Evolutionary conservation across 2,329 filamentous ascomycete genomes (phyloP), one percentile per base, ranked within the genome.

Genomic region (Fusarium verrucosum): DNA sequence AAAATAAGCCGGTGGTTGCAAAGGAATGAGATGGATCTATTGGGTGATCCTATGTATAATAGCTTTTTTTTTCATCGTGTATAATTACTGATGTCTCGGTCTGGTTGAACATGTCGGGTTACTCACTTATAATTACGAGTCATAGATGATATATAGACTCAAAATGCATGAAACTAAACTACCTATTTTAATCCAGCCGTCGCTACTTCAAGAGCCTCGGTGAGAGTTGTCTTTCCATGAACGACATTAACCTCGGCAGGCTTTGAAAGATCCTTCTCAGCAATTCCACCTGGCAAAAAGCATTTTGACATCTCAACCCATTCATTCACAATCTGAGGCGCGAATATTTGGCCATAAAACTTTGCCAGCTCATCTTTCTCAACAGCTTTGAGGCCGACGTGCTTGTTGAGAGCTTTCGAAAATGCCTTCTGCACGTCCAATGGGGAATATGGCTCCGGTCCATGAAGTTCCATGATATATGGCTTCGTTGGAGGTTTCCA

Each of bases 291-390:
- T 0, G 71, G 72, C 10, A 75, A 58, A 32, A 76, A 70, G 20
- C 69, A 65, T 41, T n/a, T 54, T 0, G 70, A 42, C 74, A 76
- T 75, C 38, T 76, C 74, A 14, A 73, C 72, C 68, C 71, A 76
- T 4, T 69, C 60, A 4, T 58, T 43, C 3, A 72, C 67, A 3
- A 70, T 60, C n/a, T 61, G 38, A 0, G 66, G 57, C 9, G 72
- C 70, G 30, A 76, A 70, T 1, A 73, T 20, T 4, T 58, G 19
- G 5, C 50, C 36, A 20, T 63, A 75, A 28, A 69, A 74, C 0
- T 25, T 53, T 1, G 35, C 37, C 8, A 76, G 46, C 13, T 73
- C 50, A 1, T 68, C 30, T 20, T 58, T 69, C 16, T 64, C 65
- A 4, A 82, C 52, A 0, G 70, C 38, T 30, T 65, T 70, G 1